Evolutionary conservation across 1,284 basidiomycete genomes (phyloP).

Genomic region (Rhizoctonia solani): DNA sequence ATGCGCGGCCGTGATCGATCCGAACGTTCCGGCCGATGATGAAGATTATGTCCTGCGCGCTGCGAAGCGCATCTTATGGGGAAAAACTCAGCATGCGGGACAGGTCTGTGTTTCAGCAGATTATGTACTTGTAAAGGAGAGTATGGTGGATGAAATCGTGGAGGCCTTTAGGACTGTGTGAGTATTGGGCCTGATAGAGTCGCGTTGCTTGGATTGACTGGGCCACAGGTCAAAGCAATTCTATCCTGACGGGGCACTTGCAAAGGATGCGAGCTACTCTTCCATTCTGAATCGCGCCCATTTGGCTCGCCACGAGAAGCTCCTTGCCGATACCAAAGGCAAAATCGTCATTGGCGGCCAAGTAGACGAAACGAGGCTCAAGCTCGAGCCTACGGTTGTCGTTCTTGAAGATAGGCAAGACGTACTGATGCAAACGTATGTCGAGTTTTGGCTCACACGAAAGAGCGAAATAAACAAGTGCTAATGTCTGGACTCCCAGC

Average conservation of each 20-base stretch:
- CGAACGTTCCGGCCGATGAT: conserved; percentile 49
- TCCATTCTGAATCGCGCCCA: conserved; percentile 32
- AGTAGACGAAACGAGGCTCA: conserved; percentile 31
- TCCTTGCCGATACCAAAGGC: conserved; percentile 35
- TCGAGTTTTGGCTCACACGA: not conserved
- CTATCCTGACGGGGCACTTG: conserved; percentile 23
- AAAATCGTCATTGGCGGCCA: conserved; percentile 36
- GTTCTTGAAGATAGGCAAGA: conserved; percentile 34
- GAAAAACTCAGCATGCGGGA: conserved; percentile 35
- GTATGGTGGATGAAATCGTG: conserved; percentile 31
- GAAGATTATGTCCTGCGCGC: conserved; percentile 52
- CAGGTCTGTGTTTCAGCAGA: conserved; percentile 38
- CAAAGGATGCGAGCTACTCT: conserved; percentile 26
- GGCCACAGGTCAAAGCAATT: conserved; percentile 15
- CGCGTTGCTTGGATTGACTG: conserved; percentile 1
- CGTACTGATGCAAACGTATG: conserved; percentile 35
- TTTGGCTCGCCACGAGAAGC: conserved; percentile 32
- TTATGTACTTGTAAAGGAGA: conserved; percentile 35
- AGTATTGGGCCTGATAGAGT: not conserved
- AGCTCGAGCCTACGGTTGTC: conserved; percentile 36
- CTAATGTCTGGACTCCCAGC: not conserved
- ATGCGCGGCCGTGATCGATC: conserved; percentile 61
- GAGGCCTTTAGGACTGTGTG: conserved; percentile 29
- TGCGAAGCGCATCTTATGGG: conserved; percentile 47
- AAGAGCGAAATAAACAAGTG: not conserved